Conservation (phyloP, 2,329 filamentous ascomycete species). For the Zymoseptoria crescenta region DNA sequence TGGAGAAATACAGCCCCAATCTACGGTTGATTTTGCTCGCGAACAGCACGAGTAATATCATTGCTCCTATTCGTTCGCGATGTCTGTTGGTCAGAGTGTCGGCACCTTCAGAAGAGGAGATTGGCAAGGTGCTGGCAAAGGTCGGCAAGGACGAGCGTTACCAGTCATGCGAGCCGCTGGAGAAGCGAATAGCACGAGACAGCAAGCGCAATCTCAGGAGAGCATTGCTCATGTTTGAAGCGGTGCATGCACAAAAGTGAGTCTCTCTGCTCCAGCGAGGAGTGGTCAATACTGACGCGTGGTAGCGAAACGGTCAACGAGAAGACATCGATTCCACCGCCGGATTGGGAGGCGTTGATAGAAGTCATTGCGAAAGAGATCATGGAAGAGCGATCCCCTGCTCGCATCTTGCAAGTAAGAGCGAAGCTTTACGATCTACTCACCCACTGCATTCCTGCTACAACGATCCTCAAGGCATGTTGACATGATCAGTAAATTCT, state of each 20-base stretch:
- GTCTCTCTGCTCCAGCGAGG: slow-evolving; percentile 23
- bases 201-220: slow-evolving; percentile 85
- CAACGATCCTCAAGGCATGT: slow-evolving; percentile 73
- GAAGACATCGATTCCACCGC: slow-evolving; percentile 79
- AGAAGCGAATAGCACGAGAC: slow-evolving; percentile 78
- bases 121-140: slow-evolving; percentile 62
- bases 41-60: slow-evolving; percentile 96
- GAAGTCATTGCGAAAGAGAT: slow-evolving; percentile 87
- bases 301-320: slow-evolving; percentile 84
- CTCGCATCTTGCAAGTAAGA: slow-evolving; percentile 76
- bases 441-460: slow-evolving; percentile 93
- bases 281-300: neutral
- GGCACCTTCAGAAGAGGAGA: slow-evolving; percentile 78
- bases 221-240: slow-evolving; percentile 93
- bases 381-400: slow-evolving; percentile 84
- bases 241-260: slow-evolving; percentile 94
- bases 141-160: slow-evolving; percentile 77
- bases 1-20: slow-evolving; percentile 99
- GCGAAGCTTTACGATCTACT: slow-evolving; percentile 95
- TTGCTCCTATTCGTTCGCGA: slow-evolving; percentile 90
- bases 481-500: neutral
- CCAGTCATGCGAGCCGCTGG: slow-evolving; percentile 65
- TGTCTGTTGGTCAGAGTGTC: slow-evolving; percentile 87
- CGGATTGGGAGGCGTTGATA: slow-evolving; percentile 94
- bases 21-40: slow-evolving; percentile 83